Evolutionary conservation across 768 basidiomycete species (phyloP).

Genomic region (Mrakia frigida): DNA sequence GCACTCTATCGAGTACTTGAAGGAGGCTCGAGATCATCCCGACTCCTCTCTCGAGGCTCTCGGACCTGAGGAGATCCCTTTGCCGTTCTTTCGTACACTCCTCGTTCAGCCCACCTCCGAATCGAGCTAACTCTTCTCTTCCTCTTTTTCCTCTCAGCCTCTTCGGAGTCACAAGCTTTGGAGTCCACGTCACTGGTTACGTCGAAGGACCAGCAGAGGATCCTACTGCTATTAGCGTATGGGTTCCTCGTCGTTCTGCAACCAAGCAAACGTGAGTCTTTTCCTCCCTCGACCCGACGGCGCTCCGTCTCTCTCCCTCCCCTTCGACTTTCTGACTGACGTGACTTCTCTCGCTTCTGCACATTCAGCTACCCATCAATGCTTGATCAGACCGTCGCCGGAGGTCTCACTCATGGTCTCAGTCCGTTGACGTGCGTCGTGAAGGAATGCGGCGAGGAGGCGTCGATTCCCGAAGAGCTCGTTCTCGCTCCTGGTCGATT

Average conservation of each 20-base stretch:
- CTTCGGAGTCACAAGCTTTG: constrained; percentile 85
- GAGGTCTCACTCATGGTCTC: constrained; percentile 32
- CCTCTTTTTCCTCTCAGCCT: constrained; percentile 43
- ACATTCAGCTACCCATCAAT: constrained; percentile 18
- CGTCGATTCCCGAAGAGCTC: constrained; percentile 29
- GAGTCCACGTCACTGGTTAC: constrained; percentile 73
- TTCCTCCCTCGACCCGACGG: neutral
- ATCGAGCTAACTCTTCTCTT: neutral
- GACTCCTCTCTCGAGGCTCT: too few relatives aligned
- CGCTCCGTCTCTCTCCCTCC: too few relatives aligned
- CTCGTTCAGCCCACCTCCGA: too few relatives aligned
- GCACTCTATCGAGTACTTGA: too few relatives aligned
- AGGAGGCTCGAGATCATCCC: too few relatives aligned
- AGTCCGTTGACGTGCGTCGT: constrained; percentile 19
- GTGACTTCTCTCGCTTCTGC: too few relatives aligned
- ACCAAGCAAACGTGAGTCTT: constrained; percentile 82
- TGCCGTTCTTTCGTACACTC: too few relatives aligned
- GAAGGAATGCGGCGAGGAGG: constrained; percentile 32
- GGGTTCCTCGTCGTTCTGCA: constrained; percentile 78
- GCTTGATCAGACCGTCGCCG: constrained; percentile 33
- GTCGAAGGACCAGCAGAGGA: constrained; percentile 1
- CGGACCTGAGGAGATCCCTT: too few relatives aligned
- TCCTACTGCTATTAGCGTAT: constrained; percentile 53
- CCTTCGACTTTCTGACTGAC: neutral
- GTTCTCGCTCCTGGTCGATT: constrained; percentile 14